Evolutionary conservation across 2,329 filamentous ascomycete species (phyloP), one percentile per base, ranked within the genome.

Genomic region (Claviceps arundinis): DNA sequence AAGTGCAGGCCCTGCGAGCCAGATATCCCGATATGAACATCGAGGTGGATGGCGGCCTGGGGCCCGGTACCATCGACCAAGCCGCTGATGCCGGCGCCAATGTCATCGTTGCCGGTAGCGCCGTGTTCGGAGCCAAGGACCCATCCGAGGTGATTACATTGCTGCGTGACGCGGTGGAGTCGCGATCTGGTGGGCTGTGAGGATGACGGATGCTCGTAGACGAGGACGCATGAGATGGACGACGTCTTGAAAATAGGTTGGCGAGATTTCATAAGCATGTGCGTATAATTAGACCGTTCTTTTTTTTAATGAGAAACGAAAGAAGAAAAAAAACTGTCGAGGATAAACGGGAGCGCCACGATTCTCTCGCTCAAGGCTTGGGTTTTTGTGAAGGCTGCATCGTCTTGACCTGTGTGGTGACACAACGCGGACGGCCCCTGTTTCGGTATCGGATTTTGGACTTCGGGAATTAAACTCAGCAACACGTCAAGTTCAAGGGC

Each of bases 41-140:
- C 62, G 93, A 98, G 71, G 91, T 98, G 42, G 93, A 98, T 66
- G 93, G 93, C 50, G 93, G 93, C 3, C 70, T 98, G 45, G 89
- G 89, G 1, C 82, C 89, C 51, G 81, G 82, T 58, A 98, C 93
- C 0, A 93, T 98, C 60, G 90, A 93, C 62, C 86, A 91, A 65
- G 93, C 93, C 7, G 93, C 93, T 0, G 89, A 95, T 55, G 93
- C 93, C 0, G 93, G 93, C 37, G 93, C 93, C 52, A 98, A 98
- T 62, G 93, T 98, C 53, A 98, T 98, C 63, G 93, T 98, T 50
- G 91, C 93, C 11, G 93, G 93, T 34, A 95, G 88, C 62, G 93
- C 93, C 42, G 89, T 98, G 7, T 98, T 97, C 69, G 89, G 90
- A 38, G 91, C 93, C 17, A 78, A 89, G 63, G 87, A 95, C 63